Percentiles rank a stretch among this genome's conserved stretches.
Conservation (phyloP, 768 basidiomycete genomes). For the Russula lepida region DNA sequence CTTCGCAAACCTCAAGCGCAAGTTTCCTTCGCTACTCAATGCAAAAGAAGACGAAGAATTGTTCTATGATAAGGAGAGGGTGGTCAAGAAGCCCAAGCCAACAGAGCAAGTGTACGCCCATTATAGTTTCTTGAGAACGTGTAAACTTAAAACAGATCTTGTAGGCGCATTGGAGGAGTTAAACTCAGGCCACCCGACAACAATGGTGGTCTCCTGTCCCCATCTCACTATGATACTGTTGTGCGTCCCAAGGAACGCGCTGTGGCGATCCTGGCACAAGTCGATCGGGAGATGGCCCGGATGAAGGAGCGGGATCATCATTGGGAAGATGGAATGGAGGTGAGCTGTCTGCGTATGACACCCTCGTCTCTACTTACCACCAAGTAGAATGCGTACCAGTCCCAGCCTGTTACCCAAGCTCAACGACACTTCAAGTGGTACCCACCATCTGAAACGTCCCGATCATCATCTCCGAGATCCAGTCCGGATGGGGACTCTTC, state of each 20-base stretch:
- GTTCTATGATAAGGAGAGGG: slow-evolving; percentile 61
- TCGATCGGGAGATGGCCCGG: slow-evolving; percentile 49
- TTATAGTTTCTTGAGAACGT: neutral
- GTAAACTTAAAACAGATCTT: neutral
- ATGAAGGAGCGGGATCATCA: slow-evolving; percentile 66
- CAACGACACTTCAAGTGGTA: slow-evolving; percentile 63
- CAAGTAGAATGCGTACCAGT: slow-evolving; percentile 61
- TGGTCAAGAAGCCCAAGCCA: slow-evolving; percentile 48
- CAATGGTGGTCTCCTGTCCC: slow-evolving; percentile 33
- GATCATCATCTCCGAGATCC: slow-evolving; percentile 27
- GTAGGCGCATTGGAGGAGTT: slow-evolving; percentile 39
- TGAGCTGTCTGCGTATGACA: slow-evolving; percentile 29
- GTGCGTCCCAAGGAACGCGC: slow-evolving; percentile 62
- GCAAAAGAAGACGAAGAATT: slow-evolving; percentile 62
- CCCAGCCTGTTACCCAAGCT: slow-evolving; percentile 45
- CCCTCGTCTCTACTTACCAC: slow-evolving; percentile 2
- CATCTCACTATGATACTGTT: slow-evolving; percentile 40
- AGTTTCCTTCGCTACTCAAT: slow-evolving; percentile 50
- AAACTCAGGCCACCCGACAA: slow-evolving; percentile 43
- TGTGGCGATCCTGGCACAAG: slow-evolving; percentile 47
- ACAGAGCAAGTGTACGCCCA: slow-evolving; percentile 25
- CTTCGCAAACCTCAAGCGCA: slow-evolving; percentile 73
- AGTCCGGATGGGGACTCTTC: slow-evolving; percentile 26
- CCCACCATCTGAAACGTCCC: slow-evolving; percentile 31
- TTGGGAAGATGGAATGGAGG: slow-evolving; percentile 86